Conservation (phyloP, 2,329 filamentous ascomycete species). For the Colletotrichum tabaci region DNA sequence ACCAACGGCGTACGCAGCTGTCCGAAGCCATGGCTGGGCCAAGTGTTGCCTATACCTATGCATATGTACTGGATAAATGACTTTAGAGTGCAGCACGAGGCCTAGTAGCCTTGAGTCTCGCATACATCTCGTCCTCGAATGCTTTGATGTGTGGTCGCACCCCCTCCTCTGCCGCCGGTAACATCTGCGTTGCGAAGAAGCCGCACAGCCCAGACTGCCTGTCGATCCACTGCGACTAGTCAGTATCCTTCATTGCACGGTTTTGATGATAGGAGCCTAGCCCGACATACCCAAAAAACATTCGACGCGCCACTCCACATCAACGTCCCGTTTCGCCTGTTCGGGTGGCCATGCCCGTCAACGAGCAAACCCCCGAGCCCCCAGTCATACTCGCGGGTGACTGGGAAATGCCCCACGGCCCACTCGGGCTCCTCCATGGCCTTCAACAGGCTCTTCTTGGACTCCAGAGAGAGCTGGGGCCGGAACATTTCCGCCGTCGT, state of each 20-base stretch:
- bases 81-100: not conserved
- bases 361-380: conserved; percentile 60
- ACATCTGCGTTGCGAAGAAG: conserved; percentile 59
- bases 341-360: conserved; percentile 52
- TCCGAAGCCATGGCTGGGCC: too few species aligned
- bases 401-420: conserved; percentile 49
- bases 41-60: not conserved
- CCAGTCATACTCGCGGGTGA: conserved; percentile 56
- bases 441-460: conserved; percentile 44
- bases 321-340: conserved; percentile 57
- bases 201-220: conserved; percentile 56
- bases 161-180: conserved; percentile 57
- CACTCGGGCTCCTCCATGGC: conserved; percentile 48
- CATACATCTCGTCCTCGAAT: conserved; percentile 59
- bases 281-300: conserved; percentile 60
- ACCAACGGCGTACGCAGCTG: too few species aligned
- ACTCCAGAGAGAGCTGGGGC: conserved; percentile 56
- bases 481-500: conserved; percentile 63
- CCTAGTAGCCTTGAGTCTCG: conserved; percentile 38
- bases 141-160: conserved; percentile 51
- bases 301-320: conserved; percentile 64
- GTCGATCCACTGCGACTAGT: conserved; percentile 49
- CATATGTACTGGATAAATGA: too few species aligned
- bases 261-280: conserved; percentile 8
- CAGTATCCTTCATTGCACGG: not conserved